Conservation (phyloP, 2,329 filamentous ascomycete genomes). For the Microdochium bolleyi region DNA sequence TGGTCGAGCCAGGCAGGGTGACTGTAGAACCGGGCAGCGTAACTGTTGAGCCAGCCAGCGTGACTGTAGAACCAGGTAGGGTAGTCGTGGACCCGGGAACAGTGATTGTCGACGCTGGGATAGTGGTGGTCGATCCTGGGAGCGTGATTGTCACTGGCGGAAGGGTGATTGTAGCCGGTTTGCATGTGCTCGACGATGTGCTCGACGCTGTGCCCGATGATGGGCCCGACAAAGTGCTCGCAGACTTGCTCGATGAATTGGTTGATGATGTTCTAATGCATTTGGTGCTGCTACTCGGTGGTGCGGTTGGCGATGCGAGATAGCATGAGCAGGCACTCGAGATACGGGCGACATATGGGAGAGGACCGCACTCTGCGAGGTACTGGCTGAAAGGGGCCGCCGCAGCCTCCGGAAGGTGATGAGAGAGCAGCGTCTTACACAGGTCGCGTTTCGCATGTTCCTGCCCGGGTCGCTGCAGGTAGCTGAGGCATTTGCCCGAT, state of each 20-base stretch:
- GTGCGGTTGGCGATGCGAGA: neutral
- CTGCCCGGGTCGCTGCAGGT: neutral
- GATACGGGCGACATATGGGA: neutral
- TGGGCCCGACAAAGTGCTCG: neutral
- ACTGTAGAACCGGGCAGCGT: neutral
- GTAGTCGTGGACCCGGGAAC: neutral
- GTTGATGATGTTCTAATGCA: neutral
- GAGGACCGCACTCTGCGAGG: neutral
- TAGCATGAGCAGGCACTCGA: neutral
- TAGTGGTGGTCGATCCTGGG: neutral
- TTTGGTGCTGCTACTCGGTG: neutral
- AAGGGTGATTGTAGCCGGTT: neutral
- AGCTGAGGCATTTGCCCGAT: neutral
- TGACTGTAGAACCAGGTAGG: neutral
- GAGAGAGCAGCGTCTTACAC: neutral
- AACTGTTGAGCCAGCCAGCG: neutral
- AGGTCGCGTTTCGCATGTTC: neutral
- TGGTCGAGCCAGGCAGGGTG: neutral
- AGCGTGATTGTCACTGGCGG: neutral
- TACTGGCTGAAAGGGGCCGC: neutral
- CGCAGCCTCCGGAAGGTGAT: neutral
- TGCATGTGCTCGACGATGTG: neutral
- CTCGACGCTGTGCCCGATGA: neutral
- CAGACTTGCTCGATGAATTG: neutral
- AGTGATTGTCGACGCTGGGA: neutral